Evolutionary conservation across 768 basidiomycete genomes (phyloP), one percentile per base, ranked within the genome.

Genomic region (Cytidiella melzeri): DNA sequence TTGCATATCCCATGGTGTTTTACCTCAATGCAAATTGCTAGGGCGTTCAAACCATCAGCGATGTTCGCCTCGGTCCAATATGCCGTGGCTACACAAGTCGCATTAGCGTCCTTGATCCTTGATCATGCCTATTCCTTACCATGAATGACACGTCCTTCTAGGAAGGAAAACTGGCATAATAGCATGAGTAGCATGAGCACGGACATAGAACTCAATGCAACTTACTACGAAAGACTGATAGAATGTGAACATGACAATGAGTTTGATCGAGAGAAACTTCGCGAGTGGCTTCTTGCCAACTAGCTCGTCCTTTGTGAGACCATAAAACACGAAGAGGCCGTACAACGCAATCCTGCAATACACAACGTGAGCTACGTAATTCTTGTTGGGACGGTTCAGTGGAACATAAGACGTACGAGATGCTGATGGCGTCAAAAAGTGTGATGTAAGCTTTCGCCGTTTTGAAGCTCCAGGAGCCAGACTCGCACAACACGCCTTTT

Each of bases 51-150:
- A 1, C 92, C 92, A 51, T 95, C 77, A 1, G 90, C 78, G 44
- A 95, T 80, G 60, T 95, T 95, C 3, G 84, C 83, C 28, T 73
- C 67, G 2, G 91, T 88, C 92, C 92, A 93, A 60, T 82, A 92
- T 48, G 75, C 40, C 0, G 89, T 90, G n/a, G 69, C 89, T 79
- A 19, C 9, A 24, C 15, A 40, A n/a, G 15, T 20, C 7, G 15
- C 10, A 27, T n/a, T n/a, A 48, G 39, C 36, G 5, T 15, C 13
- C 15, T 9, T 36, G 28, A 44, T n/a, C n/a, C n/a, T n/a, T n/a
- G n/a, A n/a, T n/a, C n/a, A n/a, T n/a, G 19, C 43, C 23, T 7
- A 44, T 30, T 21, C 55, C 63, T 23, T 54, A 81, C 84, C 69
- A 45, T 87, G 68, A 47, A 94, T 89, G 36, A 90, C 83, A 25